A percentile compares a stretch with the other conserved stretches of the same genome.
Evolutionary conservation across 345 rosid species (phyloP).

Genomic region (Ricinus communis): DNA sequence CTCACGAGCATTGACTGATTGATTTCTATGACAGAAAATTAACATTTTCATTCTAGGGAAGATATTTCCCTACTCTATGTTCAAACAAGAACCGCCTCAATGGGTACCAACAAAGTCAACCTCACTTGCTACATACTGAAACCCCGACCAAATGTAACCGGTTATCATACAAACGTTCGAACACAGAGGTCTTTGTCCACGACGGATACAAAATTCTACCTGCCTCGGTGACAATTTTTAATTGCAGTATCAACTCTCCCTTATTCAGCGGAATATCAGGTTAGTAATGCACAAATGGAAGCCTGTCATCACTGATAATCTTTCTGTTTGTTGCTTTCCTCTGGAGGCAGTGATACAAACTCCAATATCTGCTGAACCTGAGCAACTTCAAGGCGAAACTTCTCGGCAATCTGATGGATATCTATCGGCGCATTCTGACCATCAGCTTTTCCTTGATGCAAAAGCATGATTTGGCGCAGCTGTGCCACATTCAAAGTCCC

Average conservation of each 20-base stretch:
- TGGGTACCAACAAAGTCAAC: neutral
- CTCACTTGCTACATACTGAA: neutral
- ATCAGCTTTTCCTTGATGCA: slow-evolving; percentile 77
- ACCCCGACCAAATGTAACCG: neutral
- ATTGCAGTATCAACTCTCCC: neutral
- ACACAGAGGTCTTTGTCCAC: neutral
- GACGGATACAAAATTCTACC: too few relatives aligned
- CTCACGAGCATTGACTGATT: neutral
- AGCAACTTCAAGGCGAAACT: slow-evolving; percentile 53
- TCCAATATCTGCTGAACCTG: slow-evolving; percentile 61
- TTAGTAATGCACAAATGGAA: slow-evolving; percentile 9
- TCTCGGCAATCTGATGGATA: slow-evolving; percentile 60
- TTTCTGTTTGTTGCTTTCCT: slow-evolving; percentile 40
- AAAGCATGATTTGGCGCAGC: slow-evolving; percentile 68
- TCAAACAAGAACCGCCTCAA: neutral
- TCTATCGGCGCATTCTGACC: slow-evolving; percentile 67
- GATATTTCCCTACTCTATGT: neutral
- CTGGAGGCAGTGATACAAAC: slow-evolving; percentile 67
- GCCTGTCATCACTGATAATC: neutral
- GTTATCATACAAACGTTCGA: slow-evolving; percentile 3
- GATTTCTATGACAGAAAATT: neutral
- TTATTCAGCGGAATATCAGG: too few relatives aligned
- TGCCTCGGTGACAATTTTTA: slow-evolving; percentile 2
- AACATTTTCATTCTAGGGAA: neutral
- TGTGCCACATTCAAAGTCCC: slow-evolving; percentile 77